phyloP scores from a whole-genome alignment of 768 basidiomycete genomes.

The Xerocomellus intermedius region DNA sequence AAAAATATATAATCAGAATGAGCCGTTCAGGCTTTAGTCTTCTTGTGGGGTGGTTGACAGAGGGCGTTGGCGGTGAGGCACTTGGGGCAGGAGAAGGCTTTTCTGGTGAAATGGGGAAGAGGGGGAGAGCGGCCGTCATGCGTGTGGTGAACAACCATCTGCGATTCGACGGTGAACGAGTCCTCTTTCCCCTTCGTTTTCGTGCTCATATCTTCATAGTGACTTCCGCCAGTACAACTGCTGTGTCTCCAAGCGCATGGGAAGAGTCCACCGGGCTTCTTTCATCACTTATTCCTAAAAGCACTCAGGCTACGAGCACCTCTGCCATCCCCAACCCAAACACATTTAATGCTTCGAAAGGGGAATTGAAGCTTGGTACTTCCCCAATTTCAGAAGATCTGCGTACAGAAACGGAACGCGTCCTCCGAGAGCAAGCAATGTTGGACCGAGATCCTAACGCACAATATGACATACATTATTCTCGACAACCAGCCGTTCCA shows the following conservation, averaged over 20 bases:
- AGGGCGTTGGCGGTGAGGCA: conserved; percentile 85
- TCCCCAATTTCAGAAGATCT: conserved; percentile 78
- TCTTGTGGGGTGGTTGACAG: conserved; percentile 93
- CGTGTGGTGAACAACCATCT: conserved; percentile 93
- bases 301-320: conserved; percentile 38
- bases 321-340: conserved; percentile 56
- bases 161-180: conserved; percentile 74
- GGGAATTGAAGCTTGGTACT: conserved; percentile 83
- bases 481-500: conserved; percentile 46
- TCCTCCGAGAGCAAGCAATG: conserved; percentile 78
- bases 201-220: conserved; percentile 45
- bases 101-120: conserved; percentile 74
- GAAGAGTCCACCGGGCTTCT: conserved; percentile 86
- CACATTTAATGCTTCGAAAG: conserved; percentile 74
- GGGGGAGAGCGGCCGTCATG: conserved; percentile 88
- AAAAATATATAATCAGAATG: conserved; percentile 89
- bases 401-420: conserved; percentile 74
- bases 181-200: not conserved
- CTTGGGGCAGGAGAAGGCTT: conserved; percentile 78
- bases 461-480: conserved; percentile 61
- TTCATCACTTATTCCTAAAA: conserved; percentile 70
- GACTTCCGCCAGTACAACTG: conserved; percentile 64
- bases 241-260: conserved; percentile 65
- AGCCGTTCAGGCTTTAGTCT: conserved; percentile 90
- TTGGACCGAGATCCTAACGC: conserved; percentile 65